A percentile compares a stretch with the other conserved stretches of the same genome.
phyloP scores from a whole-genome alignment of 2,329 filamentous ascomycete genomes.

The Pseudogymnoascus sp. region DNA sequence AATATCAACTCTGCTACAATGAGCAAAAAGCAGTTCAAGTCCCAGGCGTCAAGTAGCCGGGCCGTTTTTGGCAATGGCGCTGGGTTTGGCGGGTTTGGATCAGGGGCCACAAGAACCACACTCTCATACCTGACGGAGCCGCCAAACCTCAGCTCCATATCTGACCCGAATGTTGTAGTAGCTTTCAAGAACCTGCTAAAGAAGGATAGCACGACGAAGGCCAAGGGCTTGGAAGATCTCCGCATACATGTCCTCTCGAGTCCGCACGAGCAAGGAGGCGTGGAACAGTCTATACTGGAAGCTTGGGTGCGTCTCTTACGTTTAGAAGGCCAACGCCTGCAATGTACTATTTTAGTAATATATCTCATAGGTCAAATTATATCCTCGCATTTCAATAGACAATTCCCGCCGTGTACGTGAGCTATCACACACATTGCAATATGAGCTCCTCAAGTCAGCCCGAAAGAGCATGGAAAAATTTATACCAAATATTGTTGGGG shows the following conservation, averaged over 20 bases:
- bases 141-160: slow-evolving; percentile 67
- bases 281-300: slow-evolving; percentile 76
- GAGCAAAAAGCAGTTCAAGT: slow-evolving; percentile 27
- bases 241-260: slow-evolving; percentile 51
- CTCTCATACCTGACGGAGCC: slow-evolving; percentile 85
- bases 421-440: slow-evolving; percentile 67
- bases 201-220: slow-evolving; percentile 86
- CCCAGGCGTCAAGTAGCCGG: slow-evolving; percentile 29
- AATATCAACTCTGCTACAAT: slow-evolving; percentile 16
- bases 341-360: slow-evolving; percentile 33
- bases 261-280: slow-evolving; percentile 45
- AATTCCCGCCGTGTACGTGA: slow-evolving; percentile 81
- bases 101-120: slow-evolving; percentile 35
- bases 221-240: slow-evolving; percentile 82
- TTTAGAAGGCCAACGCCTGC: slow-evolving; percentile 11
- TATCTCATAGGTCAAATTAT: slow-evolving; percentile 61
- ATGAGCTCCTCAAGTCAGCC: slow-evolving; percentile 49
- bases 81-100: slow-evolving; percentile 24
- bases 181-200: slow-evolving; percentile 89
- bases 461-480: slow-evolving; percentile 78
- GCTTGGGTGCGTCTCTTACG: slow-evolving; percentile 61
- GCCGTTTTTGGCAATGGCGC: slow-evolving; percentile 22
- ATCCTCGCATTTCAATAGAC: slow-evolving; percentile 84
- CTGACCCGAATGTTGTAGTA: slow-evolving; percentile 73
- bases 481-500: slow-evolving; percentile 67